Percentiles rank a stretch among this genome's conserved stretches.
Evolutionary conservation across 139 green algal genomes (phyloP).

Genomic region (Marvania coccoides): DNA sequence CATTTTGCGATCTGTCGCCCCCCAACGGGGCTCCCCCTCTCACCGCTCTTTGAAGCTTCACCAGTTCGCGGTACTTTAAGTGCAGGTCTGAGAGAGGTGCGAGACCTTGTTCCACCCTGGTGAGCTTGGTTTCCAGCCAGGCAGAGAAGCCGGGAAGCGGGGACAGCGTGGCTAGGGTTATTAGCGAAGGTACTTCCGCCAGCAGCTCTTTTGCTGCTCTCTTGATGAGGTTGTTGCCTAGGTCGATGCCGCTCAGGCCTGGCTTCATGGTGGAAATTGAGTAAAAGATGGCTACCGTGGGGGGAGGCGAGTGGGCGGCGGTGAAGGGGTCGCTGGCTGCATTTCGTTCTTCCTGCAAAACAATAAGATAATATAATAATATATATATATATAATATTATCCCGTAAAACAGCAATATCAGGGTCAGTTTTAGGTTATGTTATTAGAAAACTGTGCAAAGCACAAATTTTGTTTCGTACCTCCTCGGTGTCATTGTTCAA

Average conservation of each 20-base stretch:
- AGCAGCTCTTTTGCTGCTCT: conserved; percentile 30
- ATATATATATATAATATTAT: too few species aligned
- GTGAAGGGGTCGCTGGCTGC: background rate
- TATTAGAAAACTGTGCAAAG: too few species aligned
- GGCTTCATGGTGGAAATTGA: conserved; percentile 61
- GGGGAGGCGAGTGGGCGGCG: background rate
- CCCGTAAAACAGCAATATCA: too few species aligned
- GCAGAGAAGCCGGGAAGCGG: conserved; percentile 59
- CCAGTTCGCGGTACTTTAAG: background rate
- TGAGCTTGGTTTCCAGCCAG: conserved; percentile 45
- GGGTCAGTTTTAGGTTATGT: too few species aligned
- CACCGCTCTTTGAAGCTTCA: background rate
- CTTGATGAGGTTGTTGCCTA: conserved; percentile 81
- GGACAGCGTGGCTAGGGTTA: conserved; percentile 61
- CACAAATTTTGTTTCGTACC: too few species aligned
- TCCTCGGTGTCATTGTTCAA: conserved; percentile 7
- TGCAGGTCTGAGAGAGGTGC: background rate
- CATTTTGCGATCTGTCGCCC: background rate
- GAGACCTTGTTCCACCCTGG: background rate
- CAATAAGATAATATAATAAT: too few species aligned
- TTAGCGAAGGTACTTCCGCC: conserved; percentile 38
- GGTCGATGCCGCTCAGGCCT: conserved; percentile 65
- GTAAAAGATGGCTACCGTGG: conserved; percentile 62
- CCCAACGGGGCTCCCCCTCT: background rate
- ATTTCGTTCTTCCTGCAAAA: too few species aligned